phyloP scores from a whole-genome alignment of 1,284 basidiomycete species.

The Bjerkandera adusta region DNA sequence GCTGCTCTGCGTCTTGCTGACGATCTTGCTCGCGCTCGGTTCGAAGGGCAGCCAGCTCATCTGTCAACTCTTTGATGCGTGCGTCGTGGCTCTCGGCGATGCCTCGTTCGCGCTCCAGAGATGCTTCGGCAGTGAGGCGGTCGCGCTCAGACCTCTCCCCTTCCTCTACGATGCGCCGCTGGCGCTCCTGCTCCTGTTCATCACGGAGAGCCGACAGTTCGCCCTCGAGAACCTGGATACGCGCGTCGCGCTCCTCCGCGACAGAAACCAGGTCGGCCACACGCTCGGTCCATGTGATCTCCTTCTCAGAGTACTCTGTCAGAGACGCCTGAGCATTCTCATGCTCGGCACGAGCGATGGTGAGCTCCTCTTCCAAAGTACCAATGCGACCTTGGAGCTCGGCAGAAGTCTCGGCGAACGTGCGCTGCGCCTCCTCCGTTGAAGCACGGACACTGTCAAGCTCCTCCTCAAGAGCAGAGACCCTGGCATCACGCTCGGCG shows the following conservation, averaged over 20 bases:
- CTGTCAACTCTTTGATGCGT: slow-evolving; percentile 14
- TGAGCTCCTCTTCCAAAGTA: slow-evolving; percentile 2
- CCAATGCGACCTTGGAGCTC: slow-evolving; percentile 4
- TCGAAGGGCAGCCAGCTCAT: slow-evolving; percentile 11
- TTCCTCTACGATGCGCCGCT: slow-evolving; percentile 3
- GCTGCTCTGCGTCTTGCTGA: slow-evolving; percentile 8
- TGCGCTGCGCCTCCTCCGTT: too few relatives aligned
- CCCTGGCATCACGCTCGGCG: not conserved
- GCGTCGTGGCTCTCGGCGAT: slow-evolving; percentile 9
- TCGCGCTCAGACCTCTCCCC: slow-evolving; percentile 10
- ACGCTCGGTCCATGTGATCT: slow-evolving; percentile 8
- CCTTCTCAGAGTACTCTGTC: slow-evolving; percentile 4
- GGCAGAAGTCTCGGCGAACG: not conserved
- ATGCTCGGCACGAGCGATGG: not conserved
- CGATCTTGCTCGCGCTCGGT: slow-evolving; percentile 8
- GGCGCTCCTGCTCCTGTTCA: slow-evolving; percentile 11
- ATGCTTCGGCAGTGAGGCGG: slow-evolving; percentile 1
- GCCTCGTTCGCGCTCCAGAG: slow-evolving; percentile 6
- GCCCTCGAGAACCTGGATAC: slow-evolving; percentile 8
- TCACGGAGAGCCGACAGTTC: slow-evolving; percentile 6
- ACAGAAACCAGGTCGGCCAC: not conserved
- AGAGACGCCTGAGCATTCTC: not conserved
- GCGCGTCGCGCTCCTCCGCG: slow-evolving; percentile 9
- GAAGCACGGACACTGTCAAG: not conserved
- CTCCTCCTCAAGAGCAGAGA: not conserved